A percentile compares a stretch with the other conserved stretches of the same genome.
Evolutionary conservation across 768 basidiomycete genomes (phyloP).

Genomic region (Tulasnella sp.): DNA sequence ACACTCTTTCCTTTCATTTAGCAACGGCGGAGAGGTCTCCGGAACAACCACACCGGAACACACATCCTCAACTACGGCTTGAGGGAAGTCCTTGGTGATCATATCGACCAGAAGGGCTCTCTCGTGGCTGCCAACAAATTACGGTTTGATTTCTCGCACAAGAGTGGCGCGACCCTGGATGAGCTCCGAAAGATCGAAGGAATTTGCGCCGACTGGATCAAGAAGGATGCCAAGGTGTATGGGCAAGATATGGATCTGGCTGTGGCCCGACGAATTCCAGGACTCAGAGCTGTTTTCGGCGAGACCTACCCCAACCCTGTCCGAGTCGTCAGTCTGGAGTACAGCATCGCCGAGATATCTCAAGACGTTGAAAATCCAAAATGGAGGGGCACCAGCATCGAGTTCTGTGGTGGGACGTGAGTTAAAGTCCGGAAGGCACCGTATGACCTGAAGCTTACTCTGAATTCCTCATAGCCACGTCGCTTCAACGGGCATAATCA

Average conservation of each 20-base stretch:
- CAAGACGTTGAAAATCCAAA: constrained; percentile 85
- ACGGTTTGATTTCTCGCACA: constrained; percentile 98
- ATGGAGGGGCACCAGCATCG: constrained; percentile 90
- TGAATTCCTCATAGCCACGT: constrained; percentile 67
- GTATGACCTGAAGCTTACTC: constrained; percentile 10
- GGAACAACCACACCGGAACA: constrained; percentile 98
- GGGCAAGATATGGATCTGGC: constrained; percentile 82
- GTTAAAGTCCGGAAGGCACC: constrained; percentile 43
- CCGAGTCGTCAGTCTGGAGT: constrained; percentile 89
- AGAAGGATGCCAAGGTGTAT: constrained; percentile 83
- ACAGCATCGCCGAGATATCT: constrained; percentile 81
- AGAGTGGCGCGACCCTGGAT: constrained; percentile 72
- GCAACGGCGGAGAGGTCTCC: constrained; percentile 92
- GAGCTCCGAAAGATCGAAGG: constrained; percentile 84
- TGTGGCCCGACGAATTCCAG: constrained; percentile 84
- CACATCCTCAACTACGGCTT: constrained; percentile 96
- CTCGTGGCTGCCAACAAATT: constrained; percentile 94
- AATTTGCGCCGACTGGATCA: constrained; percentile 88
- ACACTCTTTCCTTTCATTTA: constrained; percentile 42
- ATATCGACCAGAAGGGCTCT: constrained; percentile 97
- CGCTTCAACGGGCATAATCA: constrained; percentile 94
- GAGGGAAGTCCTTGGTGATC: constrained; percentile 93
- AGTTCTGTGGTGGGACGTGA: constrained; percentile 98
- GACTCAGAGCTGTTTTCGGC: constrained; percentile 94
- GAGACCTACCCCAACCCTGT: constrained; percentile 98